Evolutionary conservation across 768 basidiomycete genomes (phyloP), one percentile per base, ranked within the genome.

Genomic region (Tubosaeta sp.): DNA sequence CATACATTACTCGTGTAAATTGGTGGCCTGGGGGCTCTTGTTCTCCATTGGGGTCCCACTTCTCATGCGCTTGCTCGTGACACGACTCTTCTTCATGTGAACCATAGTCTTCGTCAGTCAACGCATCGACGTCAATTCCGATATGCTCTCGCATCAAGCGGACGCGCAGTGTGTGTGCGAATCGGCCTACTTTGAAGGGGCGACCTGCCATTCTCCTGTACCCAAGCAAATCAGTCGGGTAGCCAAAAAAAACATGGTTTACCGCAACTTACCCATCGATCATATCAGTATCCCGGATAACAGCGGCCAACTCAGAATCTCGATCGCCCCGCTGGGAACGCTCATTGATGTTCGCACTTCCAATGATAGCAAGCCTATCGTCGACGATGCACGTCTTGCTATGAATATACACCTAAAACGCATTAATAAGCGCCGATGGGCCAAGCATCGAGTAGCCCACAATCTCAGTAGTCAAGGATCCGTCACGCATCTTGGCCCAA

Each of bases 311-410:
- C 66, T 99, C 96, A 3, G 95, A 98, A 68, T 99, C 96, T 25
- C 96, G 85, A 66, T 99, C 95, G 21, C 96, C 96, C 25, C 92
- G 79, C 63, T 91, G 90, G 13, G 92, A 95, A 32, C 96, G 83
- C 66, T 99, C 96, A 64, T 99, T 98, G 73, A 99, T 93, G 67
- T 96, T 98, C 16, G 95, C 95, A 48, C 92, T 94, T 14, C 93
- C 93, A 56, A 96, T 96, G 63, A 96, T 93, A 29, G 82, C 93
- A 51, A 94, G 73, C 46, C 96, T 84, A 66, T 99, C 95, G 65
- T 99, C 96, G 5, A 97, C 94, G 48, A 98, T 84, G 59, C 86
- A 86, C 18, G 76, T 48, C 57, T 73, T 59, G 25, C 40, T 88
- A 64, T 95, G 93, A 54, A 95, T 90, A 69, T 96, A 94, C 19